Evolutionary conservation across 2,329 filamentous ascomycete species (phyloP), one percentile per base, ranked within the genome.

Genomic region (Diaporthe sp.): DNA sequence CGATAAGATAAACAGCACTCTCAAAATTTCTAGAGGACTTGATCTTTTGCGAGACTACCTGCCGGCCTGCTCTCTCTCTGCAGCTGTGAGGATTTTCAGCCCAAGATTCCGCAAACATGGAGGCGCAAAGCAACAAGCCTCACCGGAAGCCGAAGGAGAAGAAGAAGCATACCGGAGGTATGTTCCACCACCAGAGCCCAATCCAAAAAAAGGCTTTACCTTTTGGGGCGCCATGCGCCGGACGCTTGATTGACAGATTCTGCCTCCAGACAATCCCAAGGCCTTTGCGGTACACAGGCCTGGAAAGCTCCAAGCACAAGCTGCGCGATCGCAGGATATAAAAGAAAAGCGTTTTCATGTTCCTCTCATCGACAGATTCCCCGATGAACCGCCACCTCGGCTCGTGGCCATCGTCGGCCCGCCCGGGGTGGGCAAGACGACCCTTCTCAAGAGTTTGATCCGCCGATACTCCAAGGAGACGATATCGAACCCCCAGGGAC

Each of bases 281-380:
- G 96, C 96, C 19, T 98, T 98, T 84, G 93, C 95, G 73, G 95
- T 94, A 83, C 89, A 94, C 57, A 93, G 94, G 77, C 95, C 96
- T 0, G 96, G 95, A 78, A 94, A 93, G 82, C 89, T 96, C 79
- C 92, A 93, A 76, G 94, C 92, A 83, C 91, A 94, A 79, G 94
- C 93, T 7, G 92, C 92, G 72, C 89, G 94, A 82, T 93, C 92
- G 76, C 90, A 92, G 81, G 93, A 95, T 90, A 62, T 98, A 85
- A 97, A 95, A 89, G 97, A 99, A 86, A 98, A 97, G 86, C 92
- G 96, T 76, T 90, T 98, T 53, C 97, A 99, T 89, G 97, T 99
- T 25, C 97, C 97, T 60, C 94, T 98, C 83, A 94, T 98, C 86
- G 97, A 99, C 88, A 93, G 97, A 79, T 89, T 98, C 39, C 96